Base-by-base conservation (phyloP, 2,329 filamentous ascomycete species). In the Cryphonectria naterciae region DNA sequence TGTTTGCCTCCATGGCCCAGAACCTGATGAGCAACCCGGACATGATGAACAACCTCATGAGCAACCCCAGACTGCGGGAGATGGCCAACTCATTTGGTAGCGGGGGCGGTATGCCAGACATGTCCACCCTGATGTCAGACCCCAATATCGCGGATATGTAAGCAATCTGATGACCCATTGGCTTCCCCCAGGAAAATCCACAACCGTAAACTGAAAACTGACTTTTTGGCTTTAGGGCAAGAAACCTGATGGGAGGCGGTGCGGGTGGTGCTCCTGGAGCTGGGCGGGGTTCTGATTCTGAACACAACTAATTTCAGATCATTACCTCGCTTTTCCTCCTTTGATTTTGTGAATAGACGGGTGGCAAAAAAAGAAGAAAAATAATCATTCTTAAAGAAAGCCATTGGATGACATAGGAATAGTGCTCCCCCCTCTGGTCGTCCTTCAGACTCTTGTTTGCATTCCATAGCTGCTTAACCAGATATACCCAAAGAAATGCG, bases 1-100 rank as follows among this genome's bases (percentile, higher is more conserved):
- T 98, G 96, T 97, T 99, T 84, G 90, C 94, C 66, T 93, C 88
- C 83, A 98, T 98, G 94, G 96, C 96, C 5, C 94, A 98, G 85
- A 97, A 93, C 82, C 83, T 99, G 69, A 98, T 98, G 96, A 93
- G 90, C 83, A 98, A 99, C 84, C 96, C 96, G 0, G 93, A 97
- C 13, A 90, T 95, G 85, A 92, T 98, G 89, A 88, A 86, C 79
- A 96, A 94, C 80, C 83, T 99, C 71, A 97, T 99, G 95, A 94
- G 86, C 86, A 98, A 99, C 85, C 96, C 96, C 3, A 89, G 91
- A 73, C 84, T 98, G 73, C 88, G 93, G 70, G 90, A 97, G 79
- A 95, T 98, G 94, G 94, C 94, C 62, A 90, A 92, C 78, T 89
- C 88, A 76, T 94, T 97, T 79, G 89, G 88, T 73, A 84, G 85